Percentiles rank a stretch among this genome's conserved stretches.
These are phyloP conservation scores for Hericium alpestre DNA, from an alignment of 768 basidiomycete genomes.

Conservation along the genomic window DNA sequence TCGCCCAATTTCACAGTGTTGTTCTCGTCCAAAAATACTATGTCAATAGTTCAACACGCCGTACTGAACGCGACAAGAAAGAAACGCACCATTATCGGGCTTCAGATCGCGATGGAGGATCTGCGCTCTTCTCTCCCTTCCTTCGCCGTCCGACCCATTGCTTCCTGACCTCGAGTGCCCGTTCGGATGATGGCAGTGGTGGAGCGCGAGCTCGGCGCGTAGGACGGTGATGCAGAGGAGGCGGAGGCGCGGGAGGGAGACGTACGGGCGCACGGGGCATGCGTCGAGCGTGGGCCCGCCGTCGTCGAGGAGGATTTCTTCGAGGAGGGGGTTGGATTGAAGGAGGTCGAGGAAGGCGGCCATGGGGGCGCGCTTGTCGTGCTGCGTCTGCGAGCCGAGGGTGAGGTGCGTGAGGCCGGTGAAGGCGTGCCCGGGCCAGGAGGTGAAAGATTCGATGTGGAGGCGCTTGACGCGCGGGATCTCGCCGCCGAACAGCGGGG, in stretches of 20 bases:
- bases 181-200: slow-evolving; percentile 84
- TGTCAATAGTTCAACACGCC: background rate
- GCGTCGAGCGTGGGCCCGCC: slow-evolving; percentile 11
- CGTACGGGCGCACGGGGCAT: slow-evolving; percentile 1
- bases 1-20: slow-evolving; percentile 93
- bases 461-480: slow-evolving; percentile 13
- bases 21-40: slow-evolving; percentile 82
- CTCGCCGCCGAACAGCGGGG: slow-evolving; percentile 10
- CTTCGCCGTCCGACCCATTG: slow-evolving; percentile 25
- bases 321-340: slow-evolving; percentile 8
- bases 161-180: slow-evolving; percentile 35
- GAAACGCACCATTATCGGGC: slow-evolving; percentile 81
- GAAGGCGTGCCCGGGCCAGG: slow-evolving; percentile 12
- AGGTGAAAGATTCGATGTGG: slow-evolving; percentile 14
- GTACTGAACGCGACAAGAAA: background rate
- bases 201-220: slow-evolving; percentile 7
- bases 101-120: slow-evolving; percentile 94
- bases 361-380: slow-evolving; percentile 12
- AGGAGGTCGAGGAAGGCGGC: slow-evolving; percentile 13
- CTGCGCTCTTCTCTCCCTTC: slow-evolving; percentile 50
- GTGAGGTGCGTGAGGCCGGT: slow-evolving; percentile 12
- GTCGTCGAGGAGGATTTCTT: slow-evolving; percentile 13
- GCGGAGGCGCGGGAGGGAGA: slow-evolving; percentile 9
- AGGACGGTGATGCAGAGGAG: slow-evolving; percentile 8
- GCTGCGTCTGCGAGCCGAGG: slow-evolving; percentile 13